These are phyloP conservation scores for Cryomyces minteri DNA, from an alignment of 495 filamentous ascomycete genomes.

Conservation along the genomic window DNA sequence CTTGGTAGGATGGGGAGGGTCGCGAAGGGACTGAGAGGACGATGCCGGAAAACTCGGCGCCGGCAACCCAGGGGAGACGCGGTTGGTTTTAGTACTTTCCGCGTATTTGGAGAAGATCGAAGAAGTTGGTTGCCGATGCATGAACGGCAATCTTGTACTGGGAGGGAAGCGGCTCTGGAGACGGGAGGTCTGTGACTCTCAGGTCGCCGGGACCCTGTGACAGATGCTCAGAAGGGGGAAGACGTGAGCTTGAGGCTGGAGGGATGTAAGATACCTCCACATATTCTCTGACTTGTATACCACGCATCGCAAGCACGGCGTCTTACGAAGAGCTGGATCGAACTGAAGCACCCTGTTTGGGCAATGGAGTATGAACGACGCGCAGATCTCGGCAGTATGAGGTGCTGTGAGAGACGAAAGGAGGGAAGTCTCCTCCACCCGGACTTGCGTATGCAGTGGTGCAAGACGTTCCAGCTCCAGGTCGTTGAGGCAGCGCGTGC, in stretches of 20 bases:
- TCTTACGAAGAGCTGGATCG: too few species aligned
- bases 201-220: conserved; percentile 61
- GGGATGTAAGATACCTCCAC: conserved; percentile 40
- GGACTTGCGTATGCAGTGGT: too few species aligned
- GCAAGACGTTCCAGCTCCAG: too few species aligned
- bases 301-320: conserved; percentile 39
- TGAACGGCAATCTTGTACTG: conserved; percentile 84
- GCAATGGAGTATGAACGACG: too few species aligned
- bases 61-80: conserved; percentile 69
- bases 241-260: neutral
- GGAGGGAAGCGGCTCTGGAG: conserved; percentile 44
- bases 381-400: too few species aligned
- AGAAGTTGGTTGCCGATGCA: conserved; percentile 85
- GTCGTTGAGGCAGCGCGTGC: too few species aligned
- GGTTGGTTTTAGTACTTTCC: conserved; percentile 59
- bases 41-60: conserved; percentile 70
- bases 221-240: conserved; percentile 3
- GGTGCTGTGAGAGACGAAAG: too few species aligned
- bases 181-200: conserved; percentile 49
- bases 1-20: conserved; percentile 9
- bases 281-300: conserved; percentile 66
- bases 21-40: conserved; percentile 42
- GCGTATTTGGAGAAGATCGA: conserved; percentile 79
- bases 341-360: too few species aligned
- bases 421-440: too few species aligned